A percentile compares a stretch with the other conserved stretches of the same genome.
phyloP scores from a whole-genome alignment of 2,329 filamentous ascomycete species.

The Tolypocladium nubicola region DNA sequence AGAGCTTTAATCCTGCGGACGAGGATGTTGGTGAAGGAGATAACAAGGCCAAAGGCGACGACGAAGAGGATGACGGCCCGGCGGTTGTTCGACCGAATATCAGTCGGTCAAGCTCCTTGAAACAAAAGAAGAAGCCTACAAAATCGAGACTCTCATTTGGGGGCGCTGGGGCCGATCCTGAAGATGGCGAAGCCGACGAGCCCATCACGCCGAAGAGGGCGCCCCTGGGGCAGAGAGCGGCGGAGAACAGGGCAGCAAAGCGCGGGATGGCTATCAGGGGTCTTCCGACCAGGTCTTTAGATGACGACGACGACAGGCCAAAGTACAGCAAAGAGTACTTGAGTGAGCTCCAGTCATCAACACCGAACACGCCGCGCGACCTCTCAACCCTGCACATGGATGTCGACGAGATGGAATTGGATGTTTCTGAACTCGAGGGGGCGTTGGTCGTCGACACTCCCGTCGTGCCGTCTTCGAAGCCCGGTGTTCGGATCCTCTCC shows the following conservation, averaged over 20 bases:
- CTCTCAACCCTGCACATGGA: conserved; percentile 33
- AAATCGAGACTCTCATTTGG: conserved; percentile 66
- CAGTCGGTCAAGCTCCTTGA: conserved; percentile 35
- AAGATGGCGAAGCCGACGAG: conserved; percentile 37
- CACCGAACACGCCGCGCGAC: conserved; percentile 69
- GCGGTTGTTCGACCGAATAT: conserved; percentile 38
- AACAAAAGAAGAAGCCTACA: conserved; percentile 53
- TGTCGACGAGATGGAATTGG: conserved; percentile 43
- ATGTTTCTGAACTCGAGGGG: conserved; percentile 51
- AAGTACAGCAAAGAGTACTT: conserved; percentile 82
- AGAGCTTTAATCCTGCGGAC: conserved; percentile 39
- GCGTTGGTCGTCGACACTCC: conserved; percentile 50
- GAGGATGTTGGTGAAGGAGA: conserved; percentile 15
- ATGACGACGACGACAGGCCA: conserved; percentile 57
- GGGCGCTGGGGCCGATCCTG: conserved; percentile 39
- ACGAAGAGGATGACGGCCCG: conserved; percentile 34
- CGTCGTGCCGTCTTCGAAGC: conserved; percentile 17
- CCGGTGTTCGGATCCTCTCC: conserved; percentile 53
- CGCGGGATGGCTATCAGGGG: conserved; percentile 36
- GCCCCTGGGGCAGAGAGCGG: conserved; percentile 49
- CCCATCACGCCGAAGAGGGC: conserved; percentile 57
- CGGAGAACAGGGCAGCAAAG: conserved; percentile 56
- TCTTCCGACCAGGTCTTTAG: conserved; percentile 41
- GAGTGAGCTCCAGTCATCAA: conserved; percentile 75
- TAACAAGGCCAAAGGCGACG: conserved; percentile 21